Conservation (phyloP, 2,329 filamentous ascomycete species). For the Penicillium vulpinum region DNA sequence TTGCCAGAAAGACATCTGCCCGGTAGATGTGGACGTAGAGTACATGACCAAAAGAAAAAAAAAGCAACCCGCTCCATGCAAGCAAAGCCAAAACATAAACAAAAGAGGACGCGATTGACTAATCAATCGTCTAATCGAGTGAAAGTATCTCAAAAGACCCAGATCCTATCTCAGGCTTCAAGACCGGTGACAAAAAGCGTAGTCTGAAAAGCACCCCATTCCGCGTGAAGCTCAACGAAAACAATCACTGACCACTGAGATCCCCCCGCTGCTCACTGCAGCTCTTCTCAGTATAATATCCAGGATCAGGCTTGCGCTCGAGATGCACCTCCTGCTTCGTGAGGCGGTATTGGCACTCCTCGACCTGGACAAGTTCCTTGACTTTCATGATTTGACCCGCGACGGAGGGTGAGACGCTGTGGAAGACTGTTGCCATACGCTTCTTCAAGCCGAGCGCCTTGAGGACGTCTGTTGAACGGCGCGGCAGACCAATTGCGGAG, state of each 20-base stretch:
- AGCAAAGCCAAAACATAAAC: constrained; percentile 12
- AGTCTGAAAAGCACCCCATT: background rate
- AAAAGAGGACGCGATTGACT: constrained; percentile 1
- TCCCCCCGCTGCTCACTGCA: constrained; percentile 25
- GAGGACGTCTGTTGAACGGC: constrained; percentile 76
- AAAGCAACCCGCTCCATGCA: constrained; percentile 16
- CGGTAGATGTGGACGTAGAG: constrained; percentile 2
- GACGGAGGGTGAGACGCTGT: constrained; percentile 75
- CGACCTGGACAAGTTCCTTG: constrained; percentile 84
- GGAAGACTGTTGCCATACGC: constrained; percentile 84
- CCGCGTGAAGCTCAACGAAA: background rate
- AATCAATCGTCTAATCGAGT: background rate
- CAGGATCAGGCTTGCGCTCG: constrained; percentile 70
- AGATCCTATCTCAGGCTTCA: background rate
- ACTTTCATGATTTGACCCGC: constrained; percentile 92
- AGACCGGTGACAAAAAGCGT: background rate
- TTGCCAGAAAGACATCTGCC: background rate
- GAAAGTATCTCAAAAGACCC: background rate
- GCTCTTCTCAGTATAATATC: constrained; percentile 74
- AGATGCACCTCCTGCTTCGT: constrained; percentile 68
- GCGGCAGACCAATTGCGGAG: constrained; percentile 82
- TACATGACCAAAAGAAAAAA: constrained; percentile 7
- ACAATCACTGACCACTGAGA: background rate
- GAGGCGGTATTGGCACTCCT: constrained; percentile 69
- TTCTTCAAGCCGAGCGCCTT: constrained; percentile 81